Evolutionary conservation across 2,329 filamentous ascomycete species (phyloP), one percentile per base, ranked within the genome.

Genomic region (Alternaria brassicae): DNA sequence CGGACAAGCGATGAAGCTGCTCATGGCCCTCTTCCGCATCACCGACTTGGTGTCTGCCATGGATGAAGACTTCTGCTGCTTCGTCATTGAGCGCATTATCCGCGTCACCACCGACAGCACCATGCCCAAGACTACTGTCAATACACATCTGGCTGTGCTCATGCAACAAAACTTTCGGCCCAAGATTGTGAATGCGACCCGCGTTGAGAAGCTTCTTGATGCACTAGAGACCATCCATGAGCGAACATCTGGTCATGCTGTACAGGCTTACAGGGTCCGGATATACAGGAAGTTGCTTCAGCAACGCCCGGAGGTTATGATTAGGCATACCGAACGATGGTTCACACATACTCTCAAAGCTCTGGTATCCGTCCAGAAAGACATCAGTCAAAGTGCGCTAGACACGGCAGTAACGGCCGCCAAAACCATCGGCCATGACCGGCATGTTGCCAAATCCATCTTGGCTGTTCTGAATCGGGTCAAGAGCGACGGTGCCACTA

Each of bases 51-150:
- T 89, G 5, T 85, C 86, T 1, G 85, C 86, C 15, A 82, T 98
- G 40, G 84, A 90, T 12, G 87, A 89, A 54, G 92, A 97, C 27
- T 96, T 97, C 73, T 89, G 88, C 53, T 78, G 87, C 15, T 95
- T 92, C 73, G 83, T 97, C 53, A 80, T 97, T 37, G 93, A 98
- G 57, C 89, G 93, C 64, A 88, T 89, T 52, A 91, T 96, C 61
- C 85, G 85, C 47, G 87, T 86, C 9, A 87, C 97, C 52, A 86
- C 91, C 68, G 88, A 94, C 60, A 75, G 83, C 3, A 81, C 84
- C 4, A 81, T 87, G 15, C 86, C 93, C 1, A 98, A 98, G 70
- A 88, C 91, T 15, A 82, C 96, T 9, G 83, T 91, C 28, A 91
- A 91, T 34, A 89, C 91, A 66, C 85, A 96, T 67, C 88, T 97